These are phyloP conservation scores for Cynanchum wilfordii DNA, from an alignment of 257 asterid species.

Conservation along the genomic window DNA sequence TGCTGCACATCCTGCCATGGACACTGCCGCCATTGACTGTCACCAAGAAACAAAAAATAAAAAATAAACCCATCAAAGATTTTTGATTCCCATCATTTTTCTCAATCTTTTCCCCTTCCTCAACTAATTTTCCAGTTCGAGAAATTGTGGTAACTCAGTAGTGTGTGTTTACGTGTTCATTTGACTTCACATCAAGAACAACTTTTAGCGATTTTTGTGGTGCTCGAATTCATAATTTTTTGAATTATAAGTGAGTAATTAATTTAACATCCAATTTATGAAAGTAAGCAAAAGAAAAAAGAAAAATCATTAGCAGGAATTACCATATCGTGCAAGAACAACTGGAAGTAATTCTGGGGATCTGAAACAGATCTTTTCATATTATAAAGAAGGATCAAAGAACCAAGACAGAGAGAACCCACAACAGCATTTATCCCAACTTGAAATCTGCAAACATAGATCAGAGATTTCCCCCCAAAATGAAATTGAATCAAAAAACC, in stretches of 20 bases:
- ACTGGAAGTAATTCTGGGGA: neutral
- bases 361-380: neutral
- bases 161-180: too few relatives aligned
- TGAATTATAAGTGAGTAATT: too few relatives aligned
- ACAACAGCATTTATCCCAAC: constrained; percentile 17
- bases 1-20: constrained; percentile 42
- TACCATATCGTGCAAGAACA: constrained; percentile 16
- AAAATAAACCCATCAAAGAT: neutral
- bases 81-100: neutral
- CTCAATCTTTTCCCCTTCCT: neutral
- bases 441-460: neutral
- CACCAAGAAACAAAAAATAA: neutral
- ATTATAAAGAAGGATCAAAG: constrained; percentile 3
- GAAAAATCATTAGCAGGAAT: neutral
- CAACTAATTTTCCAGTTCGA: neutral
- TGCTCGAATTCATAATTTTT: too few relatives aligned
- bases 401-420: constrained; percentile 2
- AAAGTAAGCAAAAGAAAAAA: neutral
- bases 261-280: neutral
- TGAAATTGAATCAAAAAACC: neutral
- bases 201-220: too few relatives aligned
- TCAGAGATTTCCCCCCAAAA: neutral
- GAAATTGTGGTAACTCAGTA: too few relatives aligned
- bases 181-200: too few relatives aligned
- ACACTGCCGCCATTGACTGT: constrained; percentile 32